These are phyloP conservation scores for Cutaneotrichosporon sp. DNA, from an alignment of 1,284 basidiomycete genomes.

Conservation along the genomic window DNA sequence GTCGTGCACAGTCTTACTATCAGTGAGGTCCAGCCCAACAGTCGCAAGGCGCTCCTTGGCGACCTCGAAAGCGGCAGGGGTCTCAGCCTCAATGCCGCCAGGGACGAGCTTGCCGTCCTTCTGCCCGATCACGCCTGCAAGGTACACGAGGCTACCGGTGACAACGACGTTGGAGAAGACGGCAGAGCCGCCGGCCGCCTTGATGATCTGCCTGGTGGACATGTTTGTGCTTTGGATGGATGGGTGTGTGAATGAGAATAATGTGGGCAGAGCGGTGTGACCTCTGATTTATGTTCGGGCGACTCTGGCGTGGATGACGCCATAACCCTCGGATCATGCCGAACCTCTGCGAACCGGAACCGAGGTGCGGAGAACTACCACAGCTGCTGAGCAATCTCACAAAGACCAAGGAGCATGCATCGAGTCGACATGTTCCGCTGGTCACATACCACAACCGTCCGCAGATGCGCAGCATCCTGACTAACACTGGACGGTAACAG, in stretches of 20 bases:
- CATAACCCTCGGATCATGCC: background rate
- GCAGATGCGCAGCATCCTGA: too few relatives aligned
- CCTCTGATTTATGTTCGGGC: background rate
- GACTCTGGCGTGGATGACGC: background rate
- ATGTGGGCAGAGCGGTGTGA: background rate
- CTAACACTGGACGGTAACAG: too few relatives aligned
- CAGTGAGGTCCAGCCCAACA: constrained; percentile 20
- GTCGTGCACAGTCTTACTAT: constrained; percentile 9
- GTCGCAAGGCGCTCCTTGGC: constrained; percentile 56
- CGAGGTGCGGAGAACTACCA: background rate
- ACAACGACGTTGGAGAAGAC: constrained; percentile 18
- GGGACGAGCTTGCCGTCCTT: constrained; percentile 71
- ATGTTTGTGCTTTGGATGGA: background rate
- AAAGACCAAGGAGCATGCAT: too few relatives aligned
- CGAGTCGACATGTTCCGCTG: too few relatives aligned
- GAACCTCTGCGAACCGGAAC: background rate
- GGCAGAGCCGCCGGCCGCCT: constrained; percentile 7
- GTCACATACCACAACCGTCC: too few relatives aligned
- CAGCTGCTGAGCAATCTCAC: too few relatives aligned
- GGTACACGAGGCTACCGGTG: constrained; percentile 20
- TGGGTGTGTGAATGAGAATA: background rate
- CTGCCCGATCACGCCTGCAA: constrained; percentile 18
- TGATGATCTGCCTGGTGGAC: constrained; percentile 8
- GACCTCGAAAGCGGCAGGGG: constrained; percentile 66
- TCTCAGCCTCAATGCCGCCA: constrained; percentile 70